Base-by-base conservation (phyloP, 768 basidiomycete species). In the Mycena rosella region DNA sequence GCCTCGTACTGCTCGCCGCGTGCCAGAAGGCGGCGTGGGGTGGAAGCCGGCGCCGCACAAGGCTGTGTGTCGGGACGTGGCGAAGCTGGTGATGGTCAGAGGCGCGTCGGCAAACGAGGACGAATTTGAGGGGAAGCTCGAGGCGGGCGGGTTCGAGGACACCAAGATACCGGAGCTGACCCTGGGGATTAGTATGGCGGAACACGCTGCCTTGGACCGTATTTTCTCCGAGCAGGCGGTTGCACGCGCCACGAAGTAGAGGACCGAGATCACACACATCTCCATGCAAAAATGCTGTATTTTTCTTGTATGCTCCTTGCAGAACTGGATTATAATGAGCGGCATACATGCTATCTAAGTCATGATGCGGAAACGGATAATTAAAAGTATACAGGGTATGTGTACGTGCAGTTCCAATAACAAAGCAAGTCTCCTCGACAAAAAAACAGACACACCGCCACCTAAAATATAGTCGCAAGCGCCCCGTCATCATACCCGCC, bases 401-500 rank as follows among this genome's bases (percentile, higher is more conserved):
- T 49, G 34, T 54, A 55, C 53, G 60, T 66, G 58, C 42, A 40
- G 34, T 63, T 68, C 60, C 61, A 68, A 67, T 51, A 61, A 61
- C 47, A 67, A 55, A 60, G 32, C 51, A 53, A 57, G 51, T 57
- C 47, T 38, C 36, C 22, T 5, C 18, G 44, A 38, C 34, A 18
- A 63, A 18, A 68, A 58, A 34, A 60, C 14, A 24, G 32, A 45
- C 7, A 45, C 44, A 24, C 10, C 17, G 34, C 8, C 47, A 30
- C 42, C 42, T 62, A 90, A 67, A 90, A 90, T 74, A 90, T 90
- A 24, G 89, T 90, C 44, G 85, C 86, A 59, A 90, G 72, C 55
- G 87, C 82, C 58, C 83, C 84, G 66, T 86, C 85, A 65, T 87
- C 88, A 45, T 81, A 80, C 17, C 80, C 81, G 29, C 77, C 80